A percentile compares a stretch with the other conserved stretches of the same genome.
phyloP scores from a whole-genome alignment of 2,329 filamentous ascomycete species.

The Juglanconis oblonga region DNA sequence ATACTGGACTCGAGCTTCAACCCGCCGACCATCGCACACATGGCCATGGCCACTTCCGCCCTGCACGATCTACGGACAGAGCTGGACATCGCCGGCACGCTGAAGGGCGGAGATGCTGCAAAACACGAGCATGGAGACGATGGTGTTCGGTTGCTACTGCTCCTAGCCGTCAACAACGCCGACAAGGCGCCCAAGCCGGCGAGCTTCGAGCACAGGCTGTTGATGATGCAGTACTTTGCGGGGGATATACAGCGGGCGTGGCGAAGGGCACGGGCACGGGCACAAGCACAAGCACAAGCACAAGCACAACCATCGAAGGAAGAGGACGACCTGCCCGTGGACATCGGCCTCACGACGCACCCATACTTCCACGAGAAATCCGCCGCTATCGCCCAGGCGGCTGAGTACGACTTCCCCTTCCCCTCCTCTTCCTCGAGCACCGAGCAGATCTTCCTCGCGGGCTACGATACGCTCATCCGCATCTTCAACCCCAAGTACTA shows the following conservation, averaged over 20 bases:
- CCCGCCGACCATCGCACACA: conserved; percentile 61
- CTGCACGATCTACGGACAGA: conserved; percentile 25
- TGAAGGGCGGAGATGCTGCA: conserved; percentile 5
- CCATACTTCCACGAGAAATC: conserved; percentile 76
- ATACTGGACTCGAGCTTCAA: conserved; percentile 69
- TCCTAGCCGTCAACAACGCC: conserved; percentile 63
- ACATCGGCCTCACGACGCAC: conserved; percentile 68
- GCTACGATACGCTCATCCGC: conserved; percentile 73
- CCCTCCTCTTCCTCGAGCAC: conserved; percentile 12
- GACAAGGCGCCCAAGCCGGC: conserved; percentile 67
- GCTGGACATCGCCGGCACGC: neutral
- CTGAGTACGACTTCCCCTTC: conserved; percentile 35
- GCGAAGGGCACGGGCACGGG: neutral
- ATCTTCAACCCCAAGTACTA: conserved; percentile 75
- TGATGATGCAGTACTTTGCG: conserved; percentile 70
- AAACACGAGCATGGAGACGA: neutral
- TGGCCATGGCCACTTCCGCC: conserved; percentile 53
- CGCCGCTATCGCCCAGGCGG: conserved; percentile 47
- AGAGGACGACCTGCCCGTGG: conserved; percentile 37
- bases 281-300: neutral
- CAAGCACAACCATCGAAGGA: neutral
- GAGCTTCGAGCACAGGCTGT: conserved; percentile 62
- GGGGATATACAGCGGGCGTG: conserved; percentile 43
- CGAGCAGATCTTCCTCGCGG: conserved; percentile 66
- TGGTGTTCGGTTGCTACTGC: conserved; percentile 47